phyloP scores from a whole-genome alignment of 192 early-diverging fungal species.

The Coemansia asiatica region DNA sequence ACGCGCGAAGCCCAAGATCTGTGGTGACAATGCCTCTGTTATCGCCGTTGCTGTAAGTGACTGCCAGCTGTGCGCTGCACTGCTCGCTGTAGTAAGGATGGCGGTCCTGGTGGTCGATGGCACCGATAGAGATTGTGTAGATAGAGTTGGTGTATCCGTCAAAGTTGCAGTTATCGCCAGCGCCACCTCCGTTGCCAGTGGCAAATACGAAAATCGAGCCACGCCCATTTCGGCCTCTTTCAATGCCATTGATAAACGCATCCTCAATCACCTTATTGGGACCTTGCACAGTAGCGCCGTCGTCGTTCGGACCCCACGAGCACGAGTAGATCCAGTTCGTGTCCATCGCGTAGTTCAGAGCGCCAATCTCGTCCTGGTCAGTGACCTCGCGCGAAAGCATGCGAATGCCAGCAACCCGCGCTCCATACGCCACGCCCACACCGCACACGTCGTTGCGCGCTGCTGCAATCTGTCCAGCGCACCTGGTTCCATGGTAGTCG shows the following conservation, averaged over 20 bases:
- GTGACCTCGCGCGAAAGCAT: conserved; percentile 87
- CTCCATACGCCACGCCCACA: conserved; percentile 87
- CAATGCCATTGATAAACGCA: conserved; percentile 84
- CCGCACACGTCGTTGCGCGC: conserved; percentile 89
- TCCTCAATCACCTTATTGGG: conserved; percentile 77
- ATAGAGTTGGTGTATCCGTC: conserved; percentile 96
- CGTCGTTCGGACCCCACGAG: conserved; percentile 92
- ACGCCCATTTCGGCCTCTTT: conserved; percentile 77
- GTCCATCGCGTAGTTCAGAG: conserved; percentile 85
- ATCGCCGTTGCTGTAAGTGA: conserved; percentile 83
- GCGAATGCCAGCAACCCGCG: conserved; percentile 83
- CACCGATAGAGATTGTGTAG: conserved; percentile 91
- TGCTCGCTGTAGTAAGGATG: conserved; percentile 86
- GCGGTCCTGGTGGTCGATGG: conserved; percentile 71
- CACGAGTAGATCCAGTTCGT: conserved; percentile 95
- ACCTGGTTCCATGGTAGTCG: conserved; percentile 95
- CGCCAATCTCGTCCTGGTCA: conserved; percentile 89
- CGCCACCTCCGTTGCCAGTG: conserved; percentile 82
- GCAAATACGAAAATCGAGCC: conserved; percentile 95
- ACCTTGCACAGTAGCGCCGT: conserved; percentile 81
- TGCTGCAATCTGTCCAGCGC: conserved; percentile 97
- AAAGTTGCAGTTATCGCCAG: conserved; percentile 91
- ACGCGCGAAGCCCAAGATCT: conserved; percentile 72
- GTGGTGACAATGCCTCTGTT: conserved; percentile 85
- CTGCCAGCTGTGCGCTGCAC: conserved; percentile 85